Evolutionary conservation across 257 asterid species (phyloP).

Genomic region (Forsythia suspensa): DNA sequence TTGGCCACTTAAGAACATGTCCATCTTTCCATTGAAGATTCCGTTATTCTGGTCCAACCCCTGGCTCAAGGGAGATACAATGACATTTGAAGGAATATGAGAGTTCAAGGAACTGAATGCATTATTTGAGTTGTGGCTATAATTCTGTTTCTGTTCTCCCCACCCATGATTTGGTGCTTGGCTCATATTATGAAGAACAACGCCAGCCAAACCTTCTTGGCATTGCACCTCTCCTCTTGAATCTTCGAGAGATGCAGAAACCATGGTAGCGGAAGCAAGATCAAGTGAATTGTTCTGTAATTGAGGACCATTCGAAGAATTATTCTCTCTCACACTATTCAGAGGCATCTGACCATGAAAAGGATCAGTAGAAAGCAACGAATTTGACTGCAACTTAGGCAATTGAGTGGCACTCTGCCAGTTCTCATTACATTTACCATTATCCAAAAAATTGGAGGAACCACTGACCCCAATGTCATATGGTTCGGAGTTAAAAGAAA

Average conservation of each 20-base stretch:
- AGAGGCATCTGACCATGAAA: conserved; percentile 49
- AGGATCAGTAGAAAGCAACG: conserved; percentile 43
- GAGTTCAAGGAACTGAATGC: conserved; percentile 37
- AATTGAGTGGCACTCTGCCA: conserved; percentile 48
- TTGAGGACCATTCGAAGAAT: conserved; percentile 38
- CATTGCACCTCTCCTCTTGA: conserved; percentile 40
- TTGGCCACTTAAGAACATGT: conserved; percentile 44
- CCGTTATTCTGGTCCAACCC: conserved; percentile 37
- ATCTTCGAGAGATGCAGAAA: conserved; percentile 46
- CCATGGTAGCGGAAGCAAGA: conserved; percentile 39
- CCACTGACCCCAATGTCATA: conserved; percentile 36
- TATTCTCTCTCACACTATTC: conserved; percentile 36
- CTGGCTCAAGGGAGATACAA: conserved; percentile 36
- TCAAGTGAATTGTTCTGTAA: conserved; percentile 39
- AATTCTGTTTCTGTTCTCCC: background rate
- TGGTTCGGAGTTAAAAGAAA: conserved; percentile 50
- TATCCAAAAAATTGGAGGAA: conserved; percentile 52
- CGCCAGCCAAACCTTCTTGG: conserved; percentile 43
- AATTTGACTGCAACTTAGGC: conserved; percentile 44
- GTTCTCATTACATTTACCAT: conserved; percentile 44
- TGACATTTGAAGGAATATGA: conserved; percentile 39
- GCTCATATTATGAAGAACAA: background rate
- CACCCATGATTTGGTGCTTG: background rate
- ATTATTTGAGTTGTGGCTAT: conserved; percentile 30
- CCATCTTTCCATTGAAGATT: conserved; percentile 42